Evolutionary conservation across 1,284 basidiomycete species (phyloP).

Genomic region (Ustilago shanxiensis): DNA sequence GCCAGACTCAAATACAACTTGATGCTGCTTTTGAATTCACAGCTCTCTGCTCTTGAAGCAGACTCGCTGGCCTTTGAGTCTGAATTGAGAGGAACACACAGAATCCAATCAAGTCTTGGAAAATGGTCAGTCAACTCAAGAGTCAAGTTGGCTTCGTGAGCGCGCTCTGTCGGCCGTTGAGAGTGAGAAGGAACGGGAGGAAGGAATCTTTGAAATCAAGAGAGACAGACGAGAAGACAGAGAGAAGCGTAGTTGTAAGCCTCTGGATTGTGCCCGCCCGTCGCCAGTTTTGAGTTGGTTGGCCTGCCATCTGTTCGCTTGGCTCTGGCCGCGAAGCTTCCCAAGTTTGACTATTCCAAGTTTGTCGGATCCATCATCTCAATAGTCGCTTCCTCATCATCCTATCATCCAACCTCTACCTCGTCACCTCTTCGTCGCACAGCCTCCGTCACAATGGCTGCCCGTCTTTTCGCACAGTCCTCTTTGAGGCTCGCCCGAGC

Average conservation of each 20-base stretch:
- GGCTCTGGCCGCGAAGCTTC: slow-evolving; percentile 11
- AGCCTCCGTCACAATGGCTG: slow-evolving; percentile 49
- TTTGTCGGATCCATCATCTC: slow-evolving; percentile 21
- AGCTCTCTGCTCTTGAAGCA: neutral
- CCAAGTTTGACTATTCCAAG: neutral
- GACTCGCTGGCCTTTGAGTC: neutral
- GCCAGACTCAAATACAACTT: neutral
- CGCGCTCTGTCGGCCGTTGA: slow-evolving; percentile 11
- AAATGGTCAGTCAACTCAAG: slow-evolving; percentile 28
- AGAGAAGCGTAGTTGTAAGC: neutral
- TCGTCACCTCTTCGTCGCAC: slow-evolving; percentile 29
- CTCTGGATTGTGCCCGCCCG: neutral
- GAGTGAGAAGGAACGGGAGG: slow-evolving; percentile 25
- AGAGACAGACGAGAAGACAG: neutral
- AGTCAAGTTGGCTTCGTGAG: neutral
- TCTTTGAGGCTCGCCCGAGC: slow-evolving; percentile 54
- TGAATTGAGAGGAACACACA: neutral
- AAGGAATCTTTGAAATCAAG: slow-evolving; percentile 18
- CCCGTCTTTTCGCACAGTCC: slow-evolving; percentile 58
- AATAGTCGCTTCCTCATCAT: slow-evolving; percentile 3
- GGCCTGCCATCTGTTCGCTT: neutral
- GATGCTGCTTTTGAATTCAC: slow-evolving; percentile 3
- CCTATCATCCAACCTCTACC: slow-evolving; percentile 14
- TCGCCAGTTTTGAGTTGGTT: neutral
- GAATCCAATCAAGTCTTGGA: slow-evolving; percentile 30